Evolutionary conservation across 257 asterid genomes (phyloP).

Genomic region (Cordia subcordata): DNA sequence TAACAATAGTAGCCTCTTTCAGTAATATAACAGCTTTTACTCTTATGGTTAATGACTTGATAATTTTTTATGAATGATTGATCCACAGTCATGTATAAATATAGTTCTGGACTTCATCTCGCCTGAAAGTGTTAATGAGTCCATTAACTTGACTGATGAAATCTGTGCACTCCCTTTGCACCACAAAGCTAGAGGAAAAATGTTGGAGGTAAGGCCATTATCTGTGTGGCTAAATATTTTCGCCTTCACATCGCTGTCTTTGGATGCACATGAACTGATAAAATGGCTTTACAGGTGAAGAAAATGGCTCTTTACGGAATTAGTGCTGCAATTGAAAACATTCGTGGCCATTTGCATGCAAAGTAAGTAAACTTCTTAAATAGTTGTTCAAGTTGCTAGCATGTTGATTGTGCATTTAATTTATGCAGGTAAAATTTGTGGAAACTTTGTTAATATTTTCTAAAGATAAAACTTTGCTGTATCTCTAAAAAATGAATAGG

Average conservation of each 20-base stretch:
- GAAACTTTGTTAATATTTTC: too few relatives aligned
- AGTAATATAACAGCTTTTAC: too few relatives aligned
- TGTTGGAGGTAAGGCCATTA: conserved; percentile 52
- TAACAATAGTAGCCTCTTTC: too few relatives aligned
- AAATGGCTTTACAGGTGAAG: conserved; percentile 56
- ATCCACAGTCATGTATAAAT: conserved; percentile 72
- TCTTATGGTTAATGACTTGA: not conserved
- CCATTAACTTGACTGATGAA: conserved; percentile 71
- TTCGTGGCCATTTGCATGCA: conserved; percentile 36
- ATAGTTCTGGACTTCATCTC: conserved; percentile 85
- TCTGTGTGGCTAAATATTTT: not conserved
- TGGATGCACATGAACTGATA: conserved; percentile 2
- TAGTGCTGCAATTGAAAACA: conserved; percentile 60
- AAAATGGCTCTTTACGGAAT: conserved; percentile 71
- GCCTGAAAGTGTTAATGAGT: conserved; percentile 79
- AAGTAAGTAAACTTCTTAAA: conserved; percentile 37
- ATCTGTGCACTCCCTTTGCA: conserved; percentile 71
- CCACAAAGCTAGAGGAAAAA: conserved; percentile 72
- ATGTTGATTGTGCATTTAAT: not conserved
- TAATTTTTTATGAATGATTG: conserved; percentile 3
- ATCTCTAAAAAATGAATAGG: too few relatives aligned
- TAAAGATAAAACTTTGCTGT: too few relatives aligned
- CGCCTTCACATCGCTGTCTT: conserved; percentile 3
- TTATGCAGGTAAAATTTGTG: too few relatives aligned
- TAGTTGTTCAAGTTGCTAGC: not conserved